Evolutionary conservation across 495 filamentous ascomycete species (phyloP), one percentile per base, ranked within the genome.

Genomic region (Daldinia concentrica): DNA sequence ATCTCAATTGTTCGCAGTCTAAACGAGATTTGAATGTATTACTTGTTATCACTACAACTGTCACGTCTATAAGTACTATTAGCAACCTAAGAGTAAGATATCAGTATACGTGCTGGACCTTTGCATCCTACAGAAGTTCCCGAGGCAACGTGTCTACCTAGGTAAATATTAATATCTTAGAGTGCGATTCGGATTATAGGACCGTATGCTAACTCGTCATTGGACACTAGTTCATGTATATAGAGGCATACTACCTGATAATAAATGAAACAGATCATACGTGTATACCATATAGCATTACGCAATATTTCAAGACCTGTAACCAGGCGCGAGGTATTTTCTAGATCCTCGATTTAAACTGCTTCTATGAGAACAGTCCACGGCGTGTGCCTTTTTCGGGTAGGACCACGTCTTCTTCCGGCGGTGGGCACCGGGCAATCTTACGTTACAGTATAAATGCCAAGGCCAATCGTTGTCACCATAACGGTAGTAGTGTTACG

Each of bases 391-490:
- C 66, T 62, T 57, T 50, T 69, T 69, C 55, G 59, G 68, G 62
- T 27, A 71, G 58, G 57, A 58, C 39, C 22, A 17, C 3, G 17
- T 54, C 58, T 66, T 55, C 58, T 22, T 72, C 69, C 58, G 69
- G n/a, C 36, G 52, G 52, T 57, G 43, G 64, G 39, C 24, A 50
- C 15, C 62, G 29, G 24, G 41, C n/a, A 36, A 24, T 52, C 39
- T 17, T 60, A 64, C 43, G 69, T 64, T 43, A 15, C 62, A 67
- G 64, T 74, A 58, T 64, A 55, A 43, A 61, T 50, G 71, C 71
- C 71, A 71, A 74, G 66, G 32, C 34, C 12, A 14, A n/a, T 29
- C 22, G 41, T 36, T 56, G 52, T 70, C 26, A 55, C 62, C 48
- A 41, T 57, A n/a, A 11, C 19, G 15, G 41, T 67, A 26, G 17